Conservation (phyloP, 1,284 basidiomycete species). For the Papiliotrema terrestris region DNA sequence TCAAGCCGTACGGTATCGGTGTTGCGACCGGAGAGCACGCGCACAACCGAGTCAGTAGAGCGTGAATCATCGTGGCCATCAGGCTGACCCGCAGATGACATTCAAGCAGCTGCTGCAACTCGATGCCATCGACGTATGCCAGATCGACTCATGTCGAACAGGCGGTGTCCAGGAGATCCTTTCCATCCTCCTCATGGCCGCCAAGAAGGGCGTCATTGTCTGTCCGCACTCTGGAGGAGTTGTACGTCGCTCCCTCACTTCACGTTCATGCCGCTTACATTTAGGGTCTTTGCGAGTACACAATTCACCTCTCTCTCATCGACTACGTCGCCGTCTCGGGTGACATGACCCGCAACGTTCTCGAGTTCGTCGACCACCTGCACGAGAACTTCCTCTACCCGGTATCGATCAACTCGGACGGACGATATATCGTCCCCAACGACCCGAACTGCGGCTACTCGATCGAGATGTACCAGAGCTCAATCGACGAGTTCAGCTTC, state of each 20-base stretch:
- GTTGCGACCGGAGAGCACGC: constrained; percentile 96
- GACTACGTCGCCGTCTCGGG: constrained; percentile 91
- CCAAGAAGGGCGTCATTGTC: constrained; percentile 79
- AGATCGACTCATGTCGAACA: constrained; percentile 90
- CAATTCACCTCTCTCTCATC: constrained; percentile 60
- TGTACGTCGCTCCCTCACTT: constrained; percentile 82
- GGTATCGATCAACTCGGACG: constrained; percentile 78
- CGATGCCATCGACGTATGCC: constrained; percentile 89
- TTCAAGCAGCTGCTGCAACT: constrained; percentile 96
- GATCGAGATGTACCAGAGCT: constrained; percentile 50
- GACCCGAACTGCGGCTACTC: constrained; percentile 51
- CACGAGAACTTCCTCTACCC: constrained; percentile 91
- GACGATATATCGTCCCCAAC: constrained; percentile 68
- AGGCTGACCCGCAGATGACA: constrained; percentile 57
- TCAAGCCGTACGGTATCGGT: constrained; percentile 79
- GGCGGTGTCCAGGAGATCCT: constrained; percentile 92
- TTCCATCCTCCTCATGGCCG: constrained; percentile 87
- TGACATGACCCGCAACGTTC: constrained; percentile 86
- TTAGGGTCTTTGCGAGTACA: constrained; percentile 82
- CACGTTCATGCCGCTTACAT: constrained; percentile 64
- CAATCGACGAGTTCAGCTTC: constrained; percentile 48
- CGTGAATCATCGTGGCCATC: background rate
- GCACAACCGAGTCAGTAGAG: constrained; percentile 63
- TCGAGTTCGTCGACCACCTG: constrained; percentile 69
- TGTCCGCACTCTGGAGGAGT: constrained; percentile 96